A percentile compares a stretch with the other conserved stretches of the same genome.
Evolutionary conservation across 2,329 filamentous ascomycete genomes (phyloP).

Genomic region (Colletotrichum sp.): DNA sequence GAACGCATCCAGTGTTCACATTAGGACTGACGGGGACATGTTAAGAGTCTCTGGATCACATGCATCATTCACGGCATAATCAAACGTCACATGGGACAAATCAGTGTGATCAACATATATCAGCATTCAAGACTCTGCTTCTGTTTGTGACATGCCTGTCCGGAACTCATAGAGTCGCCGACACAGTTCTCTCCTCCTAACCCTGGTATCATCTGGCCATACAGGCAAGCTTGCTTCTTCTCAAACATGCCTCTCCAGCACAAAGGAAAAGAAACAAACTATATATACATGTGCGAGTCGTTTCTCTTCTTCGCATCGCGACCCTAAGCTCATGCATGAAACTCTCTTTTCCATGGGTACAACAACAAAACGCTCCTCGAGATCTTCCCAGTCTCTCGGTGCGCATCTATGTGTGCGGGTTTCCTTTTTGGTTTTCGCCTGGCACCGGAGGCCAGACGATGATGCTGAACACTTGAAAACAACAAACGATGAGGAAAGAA

Average conservation of each 20-base stretch:
- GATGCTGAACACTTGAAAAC: slow-evolving; percentile 17
- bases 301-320: slow-evolving; percentile 20
- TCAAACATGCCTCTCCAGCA: slow-evolving; percentile 13
- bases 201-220: slow-evolving; percentile 24
- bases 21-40: no score
- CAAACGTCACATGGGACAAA: not conserved
- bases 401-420: slow-evolving; percentile 16
- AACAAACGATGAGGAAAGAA: not conserved
- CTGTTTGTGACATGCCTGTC: slow-evolving; percentile 1
- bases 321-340: slow-evolving; percentile 20
- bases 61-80: not conserved
- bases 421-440: slow-evolving; percentile 14
- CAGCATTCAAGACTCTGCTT: slow-evolving; percentile 16
- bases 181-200: slow-evolving; percentile 9
- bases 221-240: slow-evolving; percentile 1
- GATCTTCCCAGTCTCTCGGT: slow-evolving; percentile 13
- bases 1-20: no score
- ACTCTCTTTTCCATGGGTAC: slow-evolving; percentile 11
- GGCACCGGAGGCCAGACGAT: slow-evolving; percentile 1
- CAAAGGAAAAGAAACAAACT: slow-evolving; percentile 22
- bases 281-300: slow-evolving; percentile 24
- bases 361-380: not conserved
- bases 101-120: not conserved
- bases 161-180: not conserved
- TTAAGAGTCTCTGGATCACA: not conserved